A percentile compares a stretch with the other conserved stretches of the same genome.
Conservation (phyloP, 352 stramenopile genomes). For the Phytopythium mirpurense region DNA sequence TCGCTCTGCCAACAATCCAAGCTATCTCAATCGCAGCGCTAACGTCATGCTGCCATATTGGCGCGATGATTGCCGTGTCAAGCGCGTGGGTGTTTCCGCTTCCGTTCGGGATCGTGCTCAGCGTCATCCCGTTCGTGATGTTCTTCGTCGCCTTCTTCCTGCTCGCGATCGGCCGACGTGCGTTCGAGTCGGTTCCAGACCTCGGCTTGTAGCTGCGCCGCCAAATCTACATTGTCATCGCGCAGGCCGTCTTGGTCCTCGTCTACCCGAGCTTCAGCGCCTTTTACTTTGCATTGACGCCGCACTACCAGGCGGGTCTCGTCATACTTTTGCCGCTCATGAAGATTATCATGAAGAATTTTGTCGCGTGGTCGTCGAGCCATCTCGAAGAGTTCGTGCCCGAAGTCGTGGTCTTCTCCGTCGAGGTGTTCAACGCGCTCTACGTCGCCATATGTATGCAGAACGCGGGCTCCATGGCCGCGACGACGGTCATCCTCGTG, state of each 20-base stretch:
- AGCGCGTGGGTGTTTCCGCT: neutral
- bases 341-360: constrained; percentile 30
- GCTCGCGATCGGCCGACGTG: neutral
- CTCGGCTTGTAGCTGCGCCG: neutral
- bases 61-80: neutral
- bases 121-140: constrained; percentile 2
- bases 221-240: constrained; percentile 3
- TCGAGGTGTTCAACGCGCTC: constrained; percentile 32
- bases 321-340: constrained; percentile 20
- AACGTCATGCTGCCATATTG: neutral
- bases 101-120: neutral
- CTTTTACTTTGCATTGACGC: neutral
- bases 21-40: neutral
- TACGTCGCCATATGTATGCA: constrained; percentile 13
- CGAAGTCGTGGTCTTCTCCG: constrained; percentile 23
- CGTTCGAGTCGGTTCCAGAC: neutral
- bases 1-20: neutral
- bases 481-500: neutral
- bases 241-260: neutral
- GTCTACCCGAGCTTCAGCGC: neutral
- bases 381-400: constrained; percentile 20
- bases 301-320: neutral
- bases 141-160: neutral
- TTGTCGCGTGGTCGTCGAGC: constrained; percentile 18
- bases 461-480: neutral